Evolutionary conservation across 2,329 filamentous ascomycete genomes (phyloP).

Genomic region (Penicillium expansum): DNA sequence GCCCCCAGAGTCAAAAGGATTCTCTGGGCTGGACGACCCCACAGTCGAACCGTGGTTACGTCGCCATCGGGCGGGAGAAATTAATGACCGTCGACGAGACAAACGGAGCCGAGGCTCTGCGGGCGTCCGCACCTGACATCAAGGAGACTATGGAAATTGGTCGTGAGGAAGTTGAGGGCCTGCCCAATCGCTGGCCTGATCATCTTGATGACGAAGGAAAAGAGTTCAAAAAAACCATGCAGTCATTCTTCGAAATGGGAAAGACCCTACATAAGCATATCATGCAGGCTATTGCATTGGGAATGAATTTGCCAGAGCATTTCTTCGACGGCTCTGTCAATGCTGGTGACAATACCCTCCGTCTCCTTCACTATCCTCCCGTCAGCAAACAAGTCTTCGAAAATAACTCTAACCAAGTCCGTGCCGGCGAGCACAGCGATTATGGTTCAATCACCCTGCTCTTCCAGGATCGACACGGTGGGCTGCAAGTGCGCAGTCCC

Average conservation of each 20-base stretch:
- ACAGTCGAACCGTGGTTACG: conserved; percentile 71
- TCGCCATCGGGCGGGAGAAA: conserved; percentile 69
- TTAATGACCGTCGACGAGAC: conserved; percentile 57
- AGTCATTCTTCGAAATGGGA: conserved; percentile 70
- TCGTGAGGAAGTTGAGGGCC: conserved; percentile 56
- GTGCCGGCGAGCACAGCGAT: conserved; percentile 75
- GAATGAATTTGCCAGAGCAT: conserved; percentile 65
- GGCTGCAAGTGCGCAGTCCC: conserved; percentile 64
- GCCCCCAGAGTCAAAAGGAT: conserved; percentile 62
- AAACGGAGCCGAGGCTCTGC: conserved; percentile 57
- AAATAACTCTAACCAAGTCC: conserved; percentile 65
- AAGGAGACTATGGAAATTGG: conserved; percentile 64
- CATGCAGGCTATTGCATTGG: conserved; percentile 82
- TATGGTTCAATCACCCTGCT: conserved; percentile 55
- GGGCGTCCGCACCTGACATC: conserved; percentile 50
- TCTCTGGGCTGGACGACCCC: conserved; percentile 68
- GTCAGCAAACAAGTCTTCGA: conserved; percentile 65
- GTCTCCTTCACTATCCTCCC: conserved; percentile 73
- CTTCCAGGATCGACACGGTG: conserved; percentile 57
- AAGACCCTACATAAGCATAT: conserved; percentile 71
- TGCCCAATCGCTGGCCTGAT: conserved; percentile 77
- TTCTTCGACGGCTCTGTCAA: conserved; percentile 78
- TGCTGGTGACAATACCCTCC: conserved; percentile 66
- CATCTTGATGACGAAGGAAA: conserved; percentile 53
- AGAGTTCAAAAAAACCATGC: conserved; percentile 69